Evolutionary conservation across 2,329 filamentous ascomycete species (phyloP), one percentile per base, ranked within the genome.

Genomic region (Venturia effusa): DNA sequence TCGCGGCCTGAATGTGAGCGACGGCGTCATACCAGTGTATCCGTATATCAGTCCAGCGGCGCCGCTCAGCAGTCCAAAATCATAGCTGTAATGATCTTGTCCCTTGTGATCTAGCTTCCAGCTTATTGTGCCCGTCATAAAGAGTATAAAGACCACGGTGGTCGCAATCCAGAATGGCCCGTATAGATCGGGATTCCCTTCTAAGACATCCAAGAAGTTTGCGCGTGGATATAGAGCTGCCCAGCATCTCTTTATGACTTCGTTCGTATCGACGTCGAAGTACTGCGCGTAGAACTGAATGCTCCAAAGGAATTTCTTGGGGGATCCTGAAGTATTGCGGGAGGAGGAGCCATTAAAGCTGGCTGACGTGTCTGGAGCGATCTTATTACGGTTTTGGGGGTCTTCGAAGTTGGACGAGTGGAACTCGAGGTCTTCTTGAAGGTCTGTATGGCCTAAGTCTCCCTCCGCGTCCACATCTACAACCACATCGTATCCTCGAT

Each of bases 141-240:
- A 99, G 39, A 99, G 78, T 66, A 99, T 97, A 67, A 99, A 84
- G 15, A 99, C 88, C 11, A 99, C 94, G 0, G 94, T 97, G 0
- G 94, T 97, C 11, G 94, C 94, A 77, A 99, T 97, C 94, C 94
- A 99, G 73, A 97, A 92, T 0, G 94, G 94, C 0, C 93, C 93
- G 80, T 99, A 99, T 40, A 99, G 80, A 73, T 99, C 94, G 0
- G 94, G 90, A 74, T 97, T 97, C 24, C 94, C 94, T 74, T 99
- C 94, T 34, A 99, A 83, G 41, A 97, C 91, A 73, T 99, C 94
- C 67, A 99, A 87, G 78, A 99, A 99, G 80, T 96, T 97, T 65
- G 88, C 88, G 67, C 91, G 87, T 57, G 94, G 94, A 76, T 89
- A 96, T 45, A 97, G 79, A n/a, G 93, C 88, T 1, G 92, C 88